phyloP scores from a whole-genome alignment of 163 green algal species.

The Chlamydomonas reinhardtii region DNA sequence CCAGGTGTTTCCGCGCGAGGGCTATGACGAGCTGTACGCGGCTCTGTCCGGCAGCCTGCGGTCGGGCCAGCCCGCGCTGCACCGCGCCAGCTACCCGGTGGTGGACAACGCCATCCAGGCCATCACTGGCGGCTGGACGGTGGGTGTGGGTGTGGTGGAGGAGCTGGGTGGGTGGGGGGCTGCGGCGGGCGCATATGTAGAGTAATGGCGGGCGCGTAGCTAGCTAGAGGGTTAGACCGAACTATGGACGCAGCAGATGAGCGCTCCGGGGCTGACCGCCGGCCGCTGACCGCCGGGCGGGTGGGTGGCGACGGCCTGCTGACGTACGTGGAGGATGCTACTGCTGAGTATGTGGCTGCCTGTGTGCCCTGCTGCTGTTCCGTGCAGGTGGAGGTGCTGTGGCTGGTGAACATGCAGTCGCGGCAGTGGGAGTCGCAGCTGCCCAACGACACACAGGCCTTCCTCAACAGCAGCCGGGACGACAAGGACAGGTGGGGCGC shows the following conservation, averaged over 20 bases:
- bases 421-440: constrained; percentile 42
- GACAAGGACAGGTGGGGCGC: not conserved
- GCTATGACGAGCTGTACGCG: constrained; percentile 33
- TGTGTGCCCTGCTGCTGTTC: too few species aligned
- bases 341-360: too few species aligned
- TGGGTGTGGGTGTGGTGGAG: not conserved
- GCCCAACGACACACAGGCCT: constrained; percentile 37
- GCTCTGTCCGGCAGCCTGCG: not conserved
- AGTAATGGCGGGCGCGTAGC: too few species aligned
- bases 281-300: too few species aligned
- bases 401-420: constrained; percentile 41
- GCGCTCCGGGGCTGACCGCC: too few species aligned
- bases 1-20: constrained; percentile 53
- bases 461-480: constrained; percentile 25
- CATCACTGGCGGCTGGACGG: constrained; percentile 37
- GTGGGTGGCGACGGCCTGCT: too few species aligned
- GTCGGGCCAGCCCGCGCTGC: constrained; percentile 24
- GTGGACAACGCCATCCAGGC: constrained; percentile 48
- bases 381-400: constrained; percentile 42
- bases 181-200: too few species aligned
- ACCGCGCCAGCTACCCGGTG: constrained; percentile 51
- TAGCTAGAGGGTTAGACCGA: too few species aligned
- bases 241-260: too few species aligned
- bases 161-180: too few species aligned
- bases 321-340: too few species aligned